These are phyloP conservation scores for Arthrinium phaeospermum DNA, from an alignment of 2,329 filamentous ascomycete genomes.

Conservation along the genomic window DNA sequence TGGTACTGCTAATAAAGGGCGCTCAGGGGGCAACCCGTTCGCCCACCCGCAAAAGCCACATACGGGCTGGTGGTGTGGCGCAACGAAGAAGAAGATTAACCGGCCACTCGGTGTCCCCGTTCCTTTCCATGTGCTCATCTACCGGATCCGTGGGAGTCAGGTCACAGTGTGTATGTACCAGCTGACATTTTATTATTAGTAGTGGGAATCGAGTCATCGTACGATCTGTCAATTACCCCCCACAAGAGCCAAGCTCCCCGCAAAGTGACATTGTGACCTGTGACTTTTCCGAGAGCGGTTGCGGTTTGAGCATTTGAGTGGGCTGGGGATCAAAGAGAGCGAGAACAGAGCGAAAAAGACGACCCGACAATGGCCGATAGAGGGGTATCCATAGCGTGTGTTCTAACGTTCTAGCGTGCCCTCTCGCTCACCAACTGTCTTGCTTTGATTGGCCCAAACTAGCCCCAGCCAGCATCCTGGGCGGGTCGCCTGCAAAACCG, in stretches of 20 bases:
- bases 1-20: background rate
- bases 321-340: background rate
- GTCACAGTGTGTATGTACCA: background rate
- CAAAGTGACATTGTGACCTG: background rate
- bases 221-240: background rate
- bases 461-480: background rate
- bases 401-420: background rate
- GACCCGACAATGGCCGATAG: slow-evolving; percentile 11
- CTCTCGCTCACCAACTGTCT: background rate
- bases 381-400: background rate
- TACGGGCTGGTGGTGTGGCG: background rate
- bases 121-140: background rate
- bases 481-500: background rate
- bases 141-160: background rate
- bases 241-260: slow-evolving; percentile 7
- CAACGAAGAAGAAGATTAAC: background rate
- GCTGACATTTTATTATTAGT: slow-evolving; percentile 5
- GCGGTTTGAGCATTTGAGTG: background rate
- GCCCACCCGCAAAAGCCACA: background rate
- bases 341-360: background rate
- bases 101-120: background rate
- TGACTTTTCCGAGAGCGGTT: slow-evolving; percentile 7
- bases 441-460: background rate
- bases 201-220: background rate
- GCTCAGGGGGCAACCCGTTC: background rate